Base-by-base conservation (phyloP, 495 filamentous ascomycete genomes). In the Patellaria atrata region DNA sequence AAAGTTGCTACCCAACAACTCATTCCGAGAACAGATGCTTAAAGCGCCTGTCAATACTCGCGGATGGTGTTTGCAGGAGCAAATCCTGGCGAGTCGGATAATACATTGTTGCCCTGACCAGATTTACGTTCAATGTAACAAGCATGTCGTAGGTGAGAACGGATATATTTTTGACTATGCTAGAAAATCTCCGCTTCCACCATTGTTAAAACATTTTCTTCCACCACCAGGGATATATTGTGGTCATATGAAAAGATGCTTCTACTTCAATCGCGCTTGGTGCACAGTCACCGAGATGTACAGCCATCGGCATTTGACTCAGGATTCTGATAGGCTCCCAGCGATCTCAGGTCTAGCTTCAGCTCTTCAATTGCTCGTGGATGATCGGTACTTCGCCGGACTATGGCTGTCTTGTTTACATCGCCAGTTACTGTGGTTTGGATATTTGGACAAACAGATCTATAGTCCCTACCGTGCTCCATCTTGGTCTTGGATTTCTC, bases 51-150 rank as follows among this genome's bases (percentile, higher is more conserved):
- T 28, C 8, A 10, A 18, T 18, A 28, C 14, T 9, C 16, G 34
- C 13, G 34, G 22, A n/a, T 37, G 34, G 34, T 15, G 18, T 3
- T n/a, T 37, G 11, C 34, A 37, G 22, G 34, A 37, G 29, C 7
- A 12, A 23, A n/a, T 37, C 3, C 34, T 37, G 3, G 27, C 34
- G 9, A 5, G 22, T 11, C 34, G 34, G 13, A 16, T 37, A 23
- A 9, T 37, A 10, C 34, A 37, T 17, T 28, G 7, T 7, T 27
- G 23, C 5, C 19, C 22, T 3, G 13, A 28, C 16, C 34, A 37
- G 22, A 27, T 16, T n/a, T 28, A 27, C 23, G 27, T 15, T 12
- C 22, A 37, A 12, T 37, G 34, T 18, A n/a, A 19, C 4, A 17
- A 17, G 15, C 3, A 3, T 3, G n/a, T n/a, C n/a, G n/a, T n/a